phyloP scores from a whole-genome alignment of 164 flowering plant species.

The Euptelea pleiosperma region DNA sequence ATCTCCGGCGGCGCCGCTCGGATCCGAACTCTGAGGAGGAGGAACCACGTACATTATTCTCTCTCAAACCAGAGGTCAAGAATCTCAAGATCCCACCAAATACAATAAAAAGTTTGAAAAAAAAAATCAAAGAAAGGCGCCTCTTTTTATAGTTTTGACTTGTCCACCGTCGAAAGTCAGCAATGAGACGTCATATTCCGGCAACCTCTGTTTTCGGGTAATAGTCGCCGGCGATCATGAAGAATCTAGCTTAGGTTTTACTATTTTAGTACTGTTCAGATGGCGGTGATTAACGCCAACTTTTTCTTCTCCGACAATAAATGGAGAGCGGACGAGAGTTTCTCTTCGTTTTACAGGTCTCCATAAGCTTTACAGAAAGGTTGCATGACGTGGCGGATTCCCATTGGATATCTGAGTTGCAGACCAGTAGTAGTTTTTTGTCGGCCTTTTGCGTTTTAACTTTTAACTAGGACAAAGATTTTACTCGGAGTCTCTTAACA shows the following conservation, averaged over 20 bases:
- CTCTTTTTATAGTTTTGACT: constrained; percentile 1
- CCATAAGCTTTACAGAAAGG: not conserved
- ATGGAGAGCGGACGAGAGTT: not conserved
- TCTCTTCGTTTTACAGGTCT: not conserved
- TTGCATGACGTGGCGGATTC: not conserved
- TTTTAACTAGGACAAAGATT: too few relatives aligned
- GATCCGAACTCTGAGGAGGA: constrained; percentile 58
- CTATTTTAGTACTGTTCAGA: not conserved
- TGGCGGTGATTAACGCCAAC: not conserved
- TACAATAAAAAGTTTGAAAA: not conserved
- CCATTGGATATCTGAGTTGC: too few relatives aligned
- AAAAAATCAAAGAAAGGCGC: not conserved
- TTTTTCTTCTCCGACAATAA: constrained; percentile 4
- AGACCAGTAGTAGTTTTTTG: too few relatives aligned
- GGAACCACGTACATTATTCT: constrained; percentile 72
- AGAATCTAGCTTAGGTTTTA: not conserved
- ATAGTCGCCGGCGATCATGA: not conserved
- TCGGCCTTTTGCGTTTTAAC: too few relatives aligned
- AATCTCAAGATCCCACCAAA: constrained; percentile 15
- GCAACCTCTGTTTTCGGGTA: not conserved
- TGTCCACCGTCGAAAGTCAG: not conserved
- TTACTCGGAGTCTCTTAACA: too few relatives aligned
- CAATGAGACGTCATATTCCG: not conserved
- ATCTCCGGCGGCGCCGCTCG: constrained; percentile 38
- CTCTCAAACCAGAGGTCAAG: constrained; percentile 6